A percentile compares a stretch with the other conserved stretches of the same genome.
These are phyloP conservation scores for Mycena pura DNA, from an alignment of 768 basidiomycete species.

Conservation along the genomic window DNA sequence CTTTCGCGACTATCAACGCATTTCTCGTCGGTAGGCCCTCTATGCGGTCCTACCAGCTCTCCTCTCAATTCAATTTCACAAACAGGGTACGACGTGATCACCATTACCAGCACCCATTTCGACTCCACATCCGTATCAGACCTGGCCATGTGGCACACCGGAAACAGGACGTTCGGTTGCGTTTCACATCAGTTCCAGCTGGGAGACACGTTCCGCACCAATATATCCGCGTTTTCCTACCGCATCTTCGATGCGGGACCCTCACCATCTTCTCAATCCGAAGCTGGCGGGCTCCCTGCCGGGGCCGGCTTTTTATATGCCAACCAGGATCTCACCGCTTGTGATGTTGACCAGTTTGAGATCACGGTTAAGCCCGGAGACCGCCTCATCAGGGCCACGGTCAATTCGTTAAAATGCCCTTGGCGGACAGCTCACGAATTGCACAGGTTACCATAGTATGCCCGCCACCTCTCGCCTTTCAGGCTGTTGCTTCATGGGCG, in stretches of 20 bases:
- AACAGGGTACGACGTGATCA: slow-evolving; percentile 18
- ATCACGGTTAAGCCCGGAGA: slow-evolving; percentile 19
- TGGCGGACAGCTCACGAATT: not conserved
- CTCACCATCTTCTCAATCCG: not conserved
- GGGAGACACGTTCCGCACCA: slow-evolving; percentile 20
- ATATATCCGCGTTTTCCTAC: slow-evolving; percentile 24
- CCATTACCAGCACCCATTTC: slow-evolving; percentile 12
- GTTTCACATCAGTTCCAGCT: slow-evolving; percentile 18
- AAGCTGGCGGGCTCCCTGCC: not conserved
- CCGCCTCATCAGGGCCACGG: slow-evolving; percentile 6
- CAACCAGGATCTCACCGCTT: slow-evolving; percentile 4
- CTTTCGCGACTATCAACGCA: slow-evolving; percentile 3
- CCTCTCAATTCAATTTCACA: not conserved
- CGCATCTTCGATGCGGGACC: slow-evolving; percentile 9
- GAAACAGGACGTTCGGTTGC: slow-evolving; percentile 1
- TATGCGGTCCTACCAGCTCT: not conserved
- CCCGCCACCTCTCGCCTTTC: slow-evolving; percentile 6
- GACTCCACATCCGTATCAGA: slow-evolving; percentile 1
- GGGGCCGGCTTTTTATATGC: slow-evolving; percentile 4
- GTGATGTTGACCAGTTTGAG: slow-evolving; percentile 11
- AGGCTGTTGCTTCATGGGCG: slow-evolving; percentile 5
- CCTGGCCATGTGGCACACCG: not conserved
- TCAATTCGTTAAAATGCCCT: slow-evolving; percentile 1
- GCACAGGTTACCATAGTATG: slow-evolving; percentile 4
- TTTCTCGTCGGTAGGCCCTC: slow-evolving; percentile 13